Conservation (phyloP, 148 eudicot genomes). For the Simmondsia chinensis region DNA sequence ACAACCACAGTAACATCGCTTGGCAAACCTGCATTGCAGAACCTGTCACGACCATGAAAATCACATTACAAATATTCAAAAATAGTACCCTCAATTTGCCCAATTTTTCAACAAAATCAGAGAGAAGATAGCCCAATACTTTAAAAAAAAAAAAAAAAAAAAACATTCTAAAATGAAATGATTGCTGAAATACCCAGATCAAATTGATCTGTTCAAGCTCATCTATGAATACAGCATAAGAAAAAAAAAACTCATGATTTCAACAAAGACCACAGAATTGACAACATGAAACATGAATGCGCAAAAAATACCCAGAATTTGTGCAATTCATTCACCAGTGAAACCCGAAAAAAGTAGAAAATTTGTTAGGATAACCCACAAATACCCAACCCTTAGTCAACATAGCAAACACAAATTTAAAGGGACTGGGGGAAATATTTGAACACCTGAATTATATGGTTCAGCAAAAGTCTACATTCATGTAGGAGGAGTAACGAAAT, state of each 20-base stretch:
- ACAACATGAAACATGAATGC: background rate
- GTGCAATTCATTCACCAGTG: background rate
- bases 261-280: no score
- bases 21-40: slow-evolving; percentile 76
- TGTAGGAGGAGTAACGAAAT: no score
- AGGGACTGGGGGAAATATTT: no score
- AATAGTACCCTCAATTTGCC: background rate
- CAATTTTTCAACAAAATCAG: background rate
- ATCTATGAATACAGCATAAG: no score
- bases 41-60: slow-evolving; percentile 60
- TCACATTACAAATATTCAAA: slow-evolving; percentile 9
- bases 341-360: background rate
- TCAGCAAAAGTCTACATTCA: no score
- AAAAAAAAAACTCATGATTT: no score
- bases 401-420: background rate
- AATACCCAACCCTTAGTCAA: background rate
- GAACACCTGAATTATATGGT: no score
- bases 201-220: no score
- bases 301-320: background rate
- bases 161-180: background rate
- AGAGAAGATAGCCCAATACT: background rate
- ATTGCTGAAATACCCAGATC: no score
- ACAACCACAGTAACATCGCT: slow-evolving; percentile 60
- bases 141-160: background rate
- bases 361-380: background rate